Evolutionary conservation across 2,329 filamentous ascomycete species (phyloP).

Genomic region (Nectriaceae sp.): DNA sequence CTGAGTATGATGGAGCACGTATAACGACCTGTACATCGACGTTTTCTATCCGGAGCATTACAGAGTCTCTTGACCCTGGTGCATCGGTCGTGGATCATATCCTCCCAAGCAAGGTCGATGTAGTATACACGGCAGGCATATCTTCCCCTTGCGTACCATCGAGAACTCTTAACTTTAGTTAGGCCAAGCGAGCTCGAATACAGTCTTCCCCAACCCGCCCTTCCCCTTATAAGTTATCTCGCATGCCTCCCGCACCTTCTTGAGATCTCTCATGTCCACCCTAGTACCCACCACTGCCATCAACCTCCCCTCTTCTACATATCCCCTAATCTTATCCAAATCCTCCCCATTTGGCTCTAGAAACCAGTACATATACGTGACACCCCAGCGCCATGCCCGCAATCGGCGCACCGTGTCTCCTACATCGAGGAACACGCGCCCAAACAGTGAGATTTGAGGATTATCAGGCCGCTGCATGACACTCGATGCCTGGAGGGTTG

Average conservation of each 20-base stretch:
- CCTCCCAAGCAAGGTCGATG: no score
- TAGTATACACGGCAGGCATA: no score
- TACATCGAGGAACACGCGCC: slow-evolving; percentile 30
- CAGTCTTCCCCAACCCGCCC: slow-evolving; percentile 44
- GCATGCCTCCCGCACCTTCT: slow-evolving; percentile 38
- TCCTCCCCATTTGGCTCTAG: slow-evolving; percentile 34
- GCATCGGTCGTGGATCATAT: no score
- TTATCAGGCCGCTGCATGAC: slow-evolving; percentile 25
- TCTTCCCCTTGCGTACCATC: no score
- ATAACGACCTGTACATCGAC: no score
- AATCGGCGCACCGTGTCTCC: slow-evolving; percentile 32
- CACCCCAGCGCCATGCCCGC: slow-evolving; percentile 35
- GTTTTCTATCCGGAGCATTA: no score
- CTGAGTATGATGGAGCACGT: no score
- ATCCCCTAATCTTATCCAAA: slow-evolving; percentile 11
- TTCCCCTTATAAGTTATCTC: slow-evolving; percentile 37
- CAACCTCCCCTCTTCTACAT: slow-evolving; percentile 19
- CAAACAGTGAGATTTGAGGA: slow-evolving; percentile 25
- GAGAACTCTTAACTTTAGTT: no score
- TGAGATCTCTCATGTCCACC: slow-evolving; percentile 35
- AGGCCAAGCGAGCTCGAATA: slow-evolving; percentile 24
- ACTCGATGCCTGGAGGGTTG: slow-evolving; percentile 33
- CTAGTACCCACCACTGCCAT: slow-evolving; percentile 19
- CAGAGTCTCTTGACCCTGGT: no score
- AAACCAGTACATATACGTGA: slow-evolving; percentile 40